Conservation (phyloP, 805 yeast genomes). For the Clavispora fructus region DNA sequence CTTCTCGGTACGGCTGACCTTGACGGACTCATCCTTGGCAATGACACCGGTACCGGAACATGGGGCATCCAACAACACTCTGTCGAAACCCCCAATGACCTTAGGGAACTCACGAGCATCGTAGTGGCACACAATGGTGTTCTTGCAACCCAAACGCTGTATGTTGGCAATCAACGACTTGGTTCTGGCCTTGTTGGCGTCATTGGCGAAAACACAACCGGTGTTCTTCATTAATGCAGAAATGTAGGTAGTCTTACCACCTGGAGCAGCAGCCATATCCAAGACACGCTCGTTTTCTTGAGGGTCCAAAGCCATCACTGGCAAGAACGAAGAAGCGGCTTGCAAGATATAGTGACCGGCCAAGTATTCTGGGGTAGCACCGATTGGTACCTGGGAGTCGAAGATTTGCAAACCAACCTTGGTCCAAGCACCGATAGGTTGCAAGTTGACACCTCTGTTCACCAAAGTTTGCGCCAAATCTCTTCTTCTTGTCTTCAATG, state of each 20-base stretch:
- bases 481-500: slow-evolving; percentile 89
- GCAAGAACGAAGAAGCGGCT: slow-evolving; percentile 97
- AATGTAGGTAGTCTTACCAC: slow-evolving; percentile 95
- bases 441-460: slow-evolving; percentile 94
- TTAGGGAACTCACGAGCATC: slow-evolving; percentile 98
- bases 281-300: slow-evolving; percentile 91
- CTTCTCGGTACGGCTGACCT: slow-evolving; percentile 88
- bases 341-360: slow-evolving; percentile 97
- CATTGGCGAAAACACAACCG: slow-evolving; percentile 96
- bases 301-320: slow-evolving; percentile 97
- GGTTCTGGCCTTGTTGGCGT: slow-evolving; percentile 93
- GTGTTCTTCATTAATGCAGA: slow-evolving; percentile 97
- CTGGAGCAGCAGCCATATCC: slow-evolving; percentile 99
- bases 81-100: slow-evolving; percentile 96
- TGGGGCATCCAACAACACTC: slow-evolving; percentile 94
- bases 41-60: slow-evolving; percentile 99
- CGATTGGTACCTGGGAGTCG: slow-evolving; percentile 98
- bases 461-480: slow-evolving; percentile 93
- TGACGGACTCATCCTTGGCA: slow-evolving; percentile 93
- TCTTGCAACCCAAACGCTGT: slow-evolving; percentile 93
- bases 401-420: slow-evolving; percentile 96
- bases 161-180: slow-evolving; percentile 95
- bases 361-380: slow-evolving; percentile 98
- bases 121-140: slow-evolving; percentile 93
- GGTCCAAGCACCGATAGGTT: slow-evolving; percentile 97